Percentiles rank a stretch among this genome's conserved stretches.
phyloP scores from a whole-genome alignment of 1,284 basidiomycete species.

The Ustilago bromivora region DNA sequence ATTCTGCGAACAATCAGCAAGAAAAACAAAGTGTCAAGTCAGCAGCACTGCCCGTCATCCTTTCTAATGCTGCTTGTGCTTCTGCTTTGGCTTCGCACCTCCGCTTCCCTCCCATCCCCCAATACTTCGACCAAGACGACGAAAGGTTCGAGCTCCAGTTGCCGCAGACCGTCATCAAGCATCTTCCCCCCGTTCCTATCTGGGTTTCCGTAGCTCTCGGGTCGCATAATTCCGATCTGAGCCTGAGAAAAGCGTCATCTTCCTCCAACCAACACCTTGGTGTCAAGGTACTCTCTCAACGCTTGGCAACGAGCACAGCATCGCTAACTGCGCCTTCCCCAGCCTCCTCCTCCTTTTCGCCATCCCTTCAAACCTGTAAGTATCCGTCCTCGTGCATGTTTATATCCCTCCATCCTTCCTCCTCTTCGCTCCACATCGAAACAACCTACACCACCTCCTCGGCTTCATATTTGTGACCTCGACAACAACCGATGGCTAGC shows the following conservation, averaged over 20 bases:
- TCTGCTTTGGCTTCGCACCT: not conserved
- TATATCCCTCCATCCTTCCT: not conserved
- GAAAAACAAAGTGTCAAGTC: not conserved
- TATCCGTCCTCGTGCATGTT: not conserved
- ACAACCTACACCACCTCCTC: not conserved
- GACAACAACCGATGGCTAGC: not conserved
- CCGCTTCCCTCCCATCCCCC: not conserved
- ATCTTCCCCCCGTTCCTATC: not conserved
- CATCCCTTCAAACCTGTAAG: not conserved
- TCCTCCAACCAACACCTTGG: not conserved
- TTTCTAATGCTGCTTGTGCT: not conserved
- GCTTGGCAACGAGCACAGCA: slow-evolving; percentile 1
- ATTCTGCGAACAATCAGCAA: not conserved
- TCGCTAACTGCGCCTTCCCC: slow-evolving; percentile 1
- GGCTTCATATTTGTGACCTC: not conserved
- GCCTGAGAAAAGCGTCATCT: not conserved
- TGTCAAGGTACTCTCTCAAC: not conserved
- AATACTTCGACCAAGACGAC: slow-evolving; percentile 1
- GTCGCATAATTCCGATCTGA: not conserved
- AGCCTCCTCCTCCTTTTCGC: not conserved
- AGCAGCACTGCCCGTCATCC: not conserved
- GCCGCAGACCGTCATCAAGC: slow-evolving; percentile 6
- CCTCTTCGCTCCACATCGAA: not conserved
- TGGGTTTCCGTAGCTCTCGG: not conserved
- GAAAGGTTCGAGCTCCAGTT: not conserved